phyloP scores from a whole-genome alignment of 1,139 yeast species.

The Sporopachydermia cereana region DNA sequence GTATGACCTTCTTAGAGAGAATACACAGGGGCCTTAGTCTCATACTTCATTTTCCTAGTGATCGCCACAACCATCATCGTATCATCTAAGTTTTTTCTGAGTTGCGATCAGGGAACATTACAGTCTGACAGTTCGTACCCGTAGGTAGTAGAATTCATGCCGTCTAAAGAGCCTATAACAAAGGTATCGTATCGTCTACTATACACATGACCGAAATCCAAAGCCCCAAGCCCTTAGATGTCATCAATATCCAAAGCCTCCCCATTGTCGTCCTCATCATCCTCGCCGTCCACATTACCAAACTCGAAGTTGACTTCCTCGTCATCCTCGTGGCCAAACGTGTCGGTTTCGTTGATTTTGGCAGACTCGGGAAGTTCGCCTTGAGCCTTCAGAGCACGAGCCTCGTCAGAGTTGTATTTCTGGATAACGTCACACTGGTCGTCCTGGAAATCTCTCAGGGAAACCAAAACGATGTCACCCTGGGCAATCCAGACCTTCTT shows the following conservation, averaged over 20 bases:
- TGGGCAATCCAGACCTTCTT: conserved; percentile 99
- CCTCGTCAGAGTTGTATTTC: conserved; percentile 95
- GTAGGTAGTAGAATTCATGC: no score
- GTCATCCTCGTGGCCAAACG: conserved; percentile 92
- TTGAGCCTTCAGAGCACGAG: conserved; percentile 87
- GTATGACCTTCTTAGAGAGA: no score
- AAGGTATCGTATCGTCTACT: no score
- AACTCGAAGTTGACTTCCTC: conserved; percentile 98
- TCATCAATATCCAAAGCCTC: conserved; percentile 78
- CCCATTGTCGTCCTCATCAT: conserved; percentile 51
- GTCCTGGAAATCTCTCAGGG: conserved; percentile 97
- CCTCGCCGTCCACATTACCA: conserved; percentile 84
- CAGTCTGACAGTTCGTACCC: no score
- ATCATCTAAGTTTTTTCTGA: no score
- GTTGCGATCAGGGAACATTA: no score
- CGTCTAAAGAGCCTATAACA: no score
- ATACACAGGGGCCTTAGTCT: no score
- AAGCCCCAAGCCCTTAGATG: conserved; percentile 32
- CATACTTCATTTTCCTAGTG: no score
- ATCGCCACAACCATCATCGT: no score
- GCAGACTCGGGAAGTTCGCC: conserved; percentile 97
- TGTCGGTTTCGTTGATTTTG: conserved; percentile 94
- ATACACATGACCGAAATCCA: no score
- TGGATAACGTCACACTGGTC: conserved; percentile 97
- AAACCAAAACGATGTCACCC: conserved; percentile 93